These are phyloP conservation scores for Phytopythium aichiense DNA, from an alignment of 352 stramenopile species.

Conservation along the genomic window DNA sequence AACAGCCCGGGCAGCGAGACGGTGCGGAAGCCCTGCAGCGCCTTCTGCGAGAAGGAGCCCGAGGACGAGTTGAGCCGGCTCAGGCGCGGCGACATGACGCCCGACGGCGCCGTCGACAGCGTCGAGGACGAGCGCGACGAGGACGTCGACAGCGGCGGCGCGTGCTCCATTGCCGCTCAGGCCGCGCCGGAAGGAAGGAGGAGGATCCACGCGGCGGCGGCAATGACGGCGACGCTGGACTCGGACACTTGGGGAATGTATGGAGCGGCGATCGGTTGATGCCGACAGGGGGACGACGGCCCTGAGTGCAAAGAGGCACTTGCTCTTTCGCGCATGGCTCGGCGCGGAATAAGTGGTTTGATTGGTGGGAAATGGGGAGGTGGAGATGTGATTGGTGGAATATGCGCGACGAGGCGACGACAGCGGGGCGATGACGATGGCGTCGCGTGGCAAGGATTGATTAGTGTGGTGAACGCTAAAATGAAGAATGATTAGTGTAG, in stretches of 20 bases:
- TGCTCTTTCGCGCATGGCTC: neutral
- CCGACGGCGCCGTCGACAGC: constrained; percentile 30
- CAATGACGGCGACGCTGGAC: neutral
- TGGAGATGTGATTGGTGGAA: neutral
- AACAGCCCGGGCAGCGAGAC: constrained; percentile 69
- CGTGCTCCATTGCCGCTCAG: constrained; percentile 11
- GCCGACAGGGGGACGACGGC: neutral
- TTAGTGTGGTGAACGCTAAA: neutral
- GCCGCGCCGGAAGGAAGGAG: neutral
- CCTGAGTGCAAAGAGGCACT: neutral
- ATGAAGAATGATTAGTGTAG: too few relatives aligned
- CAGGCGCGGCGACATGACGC: constrained; percentile 26
- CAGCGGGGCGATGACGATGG: neutral
- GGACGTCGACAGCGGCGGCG: constrained; percentile 32
- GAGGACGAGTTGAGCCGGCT: constrained; percentile 58
- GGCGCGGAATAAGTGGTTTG: neutral
- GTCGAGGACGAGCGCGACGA: constrained; percentile 25
- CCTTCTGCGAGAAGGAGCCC: constrained; percentile 45
- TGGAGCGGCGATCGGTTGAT: too few relatives aligned
- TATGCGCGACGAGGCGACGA: neutral
- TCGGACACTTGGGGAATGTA: too few relatives aligned
- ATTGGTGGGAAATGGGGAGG: constrained; percentile 1
- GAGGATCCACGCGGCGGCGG: neutral
- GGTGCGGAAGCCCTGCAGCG: constrained; percentile 63
- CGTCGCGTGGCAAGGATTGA: neutral